Conservation (phyloP, 2,329 filamentous ascomycete genomes). For the Hypoxylon sp. region DNA sequence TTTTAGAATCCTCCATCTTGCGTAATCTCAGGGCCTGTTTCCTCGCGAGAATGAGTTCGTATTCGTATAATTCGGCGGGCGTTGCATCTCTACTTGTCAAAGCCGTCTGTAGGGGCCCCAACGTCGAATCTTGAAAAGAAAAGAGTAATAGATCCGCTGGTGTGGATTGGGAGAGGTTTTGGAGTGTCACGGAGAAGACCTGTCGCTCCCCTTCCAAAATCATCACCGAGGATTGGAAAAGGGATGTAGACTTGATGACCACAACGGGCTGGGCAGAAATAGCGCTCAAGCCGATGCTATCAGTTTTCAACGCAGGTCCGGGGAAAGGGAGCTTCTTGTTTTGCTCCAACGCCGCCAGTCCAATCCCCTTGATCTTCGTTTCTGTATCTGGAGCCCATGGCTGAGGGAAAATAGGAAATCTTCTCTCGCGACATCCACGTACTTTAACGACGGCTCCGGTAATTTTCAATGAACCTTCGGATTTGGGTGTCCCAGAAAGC, state of each 20-base stretch:
- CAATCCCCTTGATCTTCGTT: slow-evolving; percentile 80
- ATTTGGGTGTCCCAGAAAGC: slow-evolving; percentile 74
- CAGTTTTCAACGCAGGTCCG: slow-evolving; percentile 59
- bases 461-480: slow-evolving; percentile 76
- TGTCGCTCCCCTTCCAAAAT: slow-evolving; percentile 89
- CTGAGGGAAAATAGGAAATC: slow-evolving; percentile 84
- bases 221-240: slow-evolving; percentile 90
- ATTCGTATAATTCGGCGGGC: slow-evolving; percentile 84
- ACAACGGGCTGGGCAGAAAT: slow-evolving; percentile 84
- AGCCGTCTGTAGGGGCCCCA: slow-evolving; percentile 78
- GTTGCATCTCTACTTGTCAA: slow-evolving; percentile 81
- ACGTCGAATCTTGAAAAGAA: slow-evolving; percentile 90
- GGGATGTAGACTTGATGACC: slow-evolving; percentile 77
- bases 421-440: slow-evolving; percentile 81
- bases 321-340: slow-evolving; percentile 55
- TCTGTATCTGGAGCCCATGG: slow-evolving; percentile 79
- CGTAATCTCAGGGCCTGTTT: slow-evolving; percentile 74
- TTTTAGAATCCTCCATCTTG: slow-evolving; percentile 63
- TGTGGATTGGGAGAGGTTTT: slow-evolving; percentile 78
- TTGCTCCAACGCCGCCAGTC: slow-evolving; percentile 68
- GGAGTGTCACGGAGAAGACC: slow-evolving; percentile 80
- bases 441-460: slow-evolving; percentile 84
- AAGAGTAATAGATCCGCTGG: slow-evolving; percentile 87
- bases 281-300: slow-evolving; percentile 74
- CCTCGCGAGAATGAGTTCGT: slow-evolving; percentile 81